Evolutionary conservation across 2,329 filamentous ascomycete species (phyloP), one percentile per base, ranked within the genome.

Genomic region (Sclerotiophoma versabilis): DNA sequence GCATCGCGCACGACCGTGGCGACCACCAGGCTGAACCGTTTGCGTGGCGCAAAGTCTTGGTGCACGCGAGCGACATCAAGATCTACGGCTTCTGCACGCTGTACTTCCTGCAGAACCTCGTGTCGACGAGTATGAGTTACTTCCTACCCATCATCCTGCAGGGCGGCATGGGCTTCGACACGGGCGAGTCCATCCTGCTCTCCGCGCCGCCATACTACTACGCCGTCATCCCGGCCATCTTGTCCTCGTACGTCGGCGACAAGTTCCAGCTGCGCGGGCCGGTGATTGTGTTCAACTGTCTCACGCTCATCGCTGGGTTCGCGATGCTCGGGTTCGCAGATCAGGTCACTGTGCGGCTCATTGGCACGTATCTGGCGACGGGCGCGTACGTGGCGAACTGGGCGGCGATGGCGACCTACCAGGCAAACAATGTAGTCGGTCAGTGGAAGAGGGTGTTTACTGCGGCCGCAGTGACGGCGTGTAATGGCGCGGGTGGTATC

Each of bases 351-450:
- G 84, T 86, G 3, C 81, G 87, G 41, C 89, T 89, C 58, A 76
- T 87, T 25, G 87, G 87, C 8, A 85, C 84, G 0, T 88, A 83
- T 69, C 78, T 90, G 2, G 85, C 86, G 0, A 89, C 87, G 0
- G 87, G 87, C 0, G 86, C 87, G 1, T 89, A 89, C 59, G 81
- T 89, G 4, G 84, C 83, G 4, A 90, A 90, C 59, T 89, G 87
- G 86, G 86, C 87, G 0, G 87, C 85, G 0, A 75, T 89, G 58
- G 86, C 83, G 5, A 70, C 71, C 5, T 74, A 73, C 36, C 69
- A 89, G 87, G 70, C 71, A 25, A 88, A 87, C 68, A 70, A 72
- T 36, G 63, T 72, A 10, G 61, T 64, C 12, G 73, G 84, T 0
- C 85, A 88, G 63, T 88, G 85, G 85, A 88, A 87, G 70, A 77